Base-by-base conservation (phyloP, 179 eudicot species). In the Camellia oleifera region DNA sequence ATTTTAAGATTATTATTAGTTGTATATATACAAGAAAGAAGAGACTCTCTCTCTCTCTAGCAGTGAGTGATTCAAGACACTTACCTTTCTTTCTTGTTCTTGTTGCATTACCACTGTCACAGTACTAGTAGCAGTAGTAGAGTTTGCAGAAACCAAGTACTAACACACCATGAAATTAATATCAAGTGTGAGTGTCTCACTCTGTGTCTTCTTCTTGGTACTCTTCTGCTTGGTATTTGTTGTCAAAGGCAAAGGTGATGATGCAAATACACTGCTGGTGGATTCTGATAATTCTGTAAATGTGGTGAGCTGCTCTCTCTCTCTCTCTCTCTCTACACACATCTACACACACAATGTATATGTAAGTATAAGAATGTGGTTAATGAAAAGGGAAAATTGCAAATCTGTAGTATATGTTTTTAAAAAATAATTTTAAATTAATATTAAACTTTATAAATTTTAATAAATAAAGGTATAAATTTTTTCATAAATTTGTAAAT, bases 191-290 rank as follows among this genome's bases (percentile, higher is more conserved):
- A 14, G 46, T 23, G 8, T 26, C n/a, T 72, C 62, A 15, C 68
- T 70, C 54, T 60, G 40, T 32, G 40, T 70, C 32, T 42, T 68
- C 69, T 58, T 70, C 18, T 57, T 79, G 20, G 4, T 64, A 18
- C 15, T 79, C 81, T 72, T 18, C 69, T 70, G 13, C 4, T 11
- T 63, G 10, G 15, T 79, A 6, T 23, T 61, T 62, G 69, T 72
- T 48, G 68, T 26, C 7, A 7, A 66, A 77, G 57, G 5, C 11
- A 52, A 77, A 0, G 79, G 60, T 13, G 50, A 18, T 48, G 54
- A 18, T 48, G 54, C 81, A 73, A 72, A 26, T n/a, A 4, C 15
- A 50, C 40, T n/a, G 40, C 44, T 45, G 12, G 71, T 50, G 48
- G 48, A 23, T 72, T 11, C 60, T 79, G 56, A 14, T 6, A 77